Percentiles rank a stretch among this genome's conserved stretches.
Conservation (phyloP, 257 asterid genomes). For the Solanum okadae region DNA sequence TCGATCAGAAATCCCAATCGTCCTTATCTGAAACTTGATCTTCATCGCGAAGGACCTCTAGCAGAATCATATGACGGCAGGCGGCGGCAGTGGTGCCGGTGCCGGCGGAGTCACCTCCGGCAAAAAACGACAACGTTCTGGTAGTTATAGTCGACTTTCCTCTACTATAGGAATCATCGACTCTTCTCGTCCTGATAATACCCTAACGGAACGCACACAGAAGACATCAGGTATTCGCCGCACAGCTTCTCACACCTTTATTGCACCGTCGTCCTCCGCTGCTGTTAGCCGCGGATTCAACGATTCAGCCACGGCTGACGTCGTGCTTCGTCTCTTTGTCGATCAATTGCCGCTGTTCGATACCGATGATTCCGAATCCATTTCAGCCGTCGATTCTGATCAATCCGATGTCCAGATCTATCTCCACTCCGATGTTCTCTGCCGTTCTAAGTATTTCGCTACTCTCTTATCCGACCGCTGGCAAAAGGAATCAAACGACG, state of each 20-base stretch:
- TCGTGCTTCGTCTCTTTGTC: constrained; percentile 47
- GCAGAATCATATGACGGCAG: background rate
- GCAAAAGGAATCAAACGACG: constrained; percentile 26
- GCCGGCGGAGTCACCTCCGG: constrained; percentile 11
- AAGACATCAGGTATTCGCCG: constrained; percentile 32
- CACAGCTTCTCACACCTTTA: constrained; percentile 23
- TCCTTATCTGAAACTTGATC: background rate
- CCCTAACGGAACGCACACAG: constrained; percentile 28
- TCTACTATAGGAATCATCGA: constrained; percentile 22
- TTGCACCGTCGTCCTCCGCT: constrained; percentile 2
- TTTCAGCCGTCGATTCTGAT: constrained; percentile 11
- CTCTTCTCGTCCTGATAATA: constrained; percentile 24
- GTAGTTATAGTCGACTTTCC: constrained; percentile 25
- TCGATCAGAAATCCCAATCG: background rate
- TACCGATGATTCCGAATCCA: constrained; percentile 16
- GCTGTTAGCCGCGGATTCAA: constrained; percentile 33
- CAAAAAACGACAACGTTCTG: constrained; percentile 54
- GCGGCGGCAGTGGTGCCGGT: background rate
- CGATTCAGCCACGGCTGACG: constrained; percentile 56
- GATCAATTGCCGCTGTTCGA: constrained; percentile 22
- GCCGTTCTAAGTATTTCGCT: constrained; percentile 54
- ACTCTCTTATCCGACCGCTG: constrained; percentile 69
- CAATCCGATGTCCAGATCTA: constrained; percentile 40
- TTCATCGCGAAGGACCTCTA: background rate
- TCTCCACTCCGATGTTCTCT: constrained; percentile 54